Evolutionary conservation across 2,329 filamentous ascomycete species (phyloP), one percentile per base, ranked within the genome.

Genomic region (Aspergillus fructus): DNA sequence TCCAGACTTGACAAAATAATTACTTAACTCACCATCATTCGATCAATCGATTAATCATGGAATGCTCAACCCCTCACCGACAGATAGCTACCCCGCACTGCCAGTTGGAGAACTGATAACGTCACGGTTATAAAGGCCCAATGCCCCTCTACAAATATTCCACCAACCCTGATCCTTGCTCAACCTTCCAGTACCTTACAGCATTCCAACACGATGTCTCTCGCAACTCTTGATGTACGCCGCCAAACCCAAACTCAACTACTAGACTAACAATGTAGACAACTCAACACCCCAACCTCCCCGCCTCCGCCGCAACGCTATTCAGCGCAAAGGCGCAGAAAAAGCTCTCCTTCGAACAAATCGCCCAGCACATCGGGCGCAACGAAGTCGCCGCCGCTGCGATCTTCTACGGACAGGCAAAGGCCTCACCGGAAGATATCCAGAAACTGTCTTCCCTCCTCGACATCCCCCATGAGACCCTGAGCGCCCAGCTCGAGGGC

Each of bases 331-430:
- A 96, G 77, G 87, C 90, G 49, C 72, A 77, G 55, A 89, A 89
- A 75, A 82, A 85, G 63, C 83, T 96, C 37, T 90, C 82, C 67
- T 97, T 96, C 71, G 90, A 91, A 71, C 78, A 84, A 43, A 92
- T 97, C 68, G 90, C 85, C 51, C 76, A 86, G 64, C 80, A 86
- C 30, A 82, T 96, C 55, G 87, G 86, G 61, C 89, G 92, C 62
- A 86, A 88, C 69, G 90, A 96, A 76, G 90, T 96, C 42, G 90
- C 91, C 41, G 85, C 89, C 3, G 93, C 93, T 2, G 92, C 92
- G 2, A 79, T 96, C 62, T 97, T 97, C 82, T 96, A 96, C 73
- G 93, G 93, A 30, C 91, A 94, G 73, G 86, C 89, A 5, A 85
- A 85, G 66, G 89, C 91, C 1, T 89, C 87, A 0, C 68, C 83